phyloP scores from a whole-genome alignment of 805 yeast species.

The Lipomyces anomalus region DNA sequence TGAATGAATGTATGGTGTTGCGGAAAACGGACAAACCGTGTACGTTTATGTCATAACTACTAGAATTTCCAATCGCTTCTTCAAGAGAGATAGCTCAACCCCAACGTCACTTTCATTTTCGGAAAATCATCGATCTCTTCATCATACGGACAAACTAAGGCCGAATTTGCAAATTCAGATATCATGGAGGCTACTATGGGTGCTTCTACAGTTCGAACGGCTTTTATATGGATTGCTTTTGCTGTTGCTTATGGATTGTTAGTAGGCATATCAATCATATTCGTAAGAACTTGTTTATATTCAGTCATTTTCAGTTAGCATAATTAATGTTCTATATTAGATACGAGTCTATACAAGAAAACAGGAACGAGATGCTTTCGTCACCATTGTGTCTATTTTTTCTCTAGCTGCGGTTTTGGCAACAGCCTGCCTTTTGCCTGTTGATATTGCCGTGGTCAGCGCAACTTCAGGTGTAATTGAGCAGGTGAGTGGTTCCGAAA shows the following conservation, averaged over 20 bases:
- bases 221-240: slow-evolving; percentile 25
- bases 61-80: too few relatives aligned
- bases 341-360: slow-evolving; percentile 20
- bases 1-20: too few relatives aligned
- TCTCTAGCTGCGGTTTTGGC: slow-evolving; percentile 24
- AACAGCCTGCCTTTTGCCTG: slow-evolving; percentile 24
- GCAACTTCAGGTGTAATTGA: slow-evolving; percentile 13
- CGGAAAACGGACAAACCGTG: too few relatives aligned
- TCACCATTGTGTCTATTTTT: slow-evolving; percentile 21
- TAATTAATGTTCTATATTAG: too few relatives aligned
- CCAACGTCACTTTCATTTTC: too few relatives aligned
- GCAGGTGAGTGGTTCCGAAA: too few relatives aligned
- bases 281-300: slow-evolving; percentile 9
- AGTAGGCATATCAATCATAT: slow-evolving; percentile 16
- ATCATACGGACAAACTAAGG: too few relatives aligned
- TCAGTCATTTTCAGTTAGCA: neutral
- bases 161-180: too few relatives aligned
- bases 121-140: too few relatives aligned
- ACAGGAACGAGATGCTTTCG: slow-evolving; percentile 24
- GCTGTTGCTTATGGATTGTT: slow-evolving; percentile 23
- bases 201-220: slow-evolving; percentile 23
- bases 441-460: slow-evolving; percentile 26
- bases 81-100: too few relatives aligned
- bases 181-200: neutral
- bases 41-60: too few relatives aligned